A percentile compares a stretch with the other conserved stretches of the same genome.
These are phyloP conservation scores for Casaregolazyma lundiana DNA, from an alignment of 1,139 yeast genomes.

Conservation along the genomic window DNA sequence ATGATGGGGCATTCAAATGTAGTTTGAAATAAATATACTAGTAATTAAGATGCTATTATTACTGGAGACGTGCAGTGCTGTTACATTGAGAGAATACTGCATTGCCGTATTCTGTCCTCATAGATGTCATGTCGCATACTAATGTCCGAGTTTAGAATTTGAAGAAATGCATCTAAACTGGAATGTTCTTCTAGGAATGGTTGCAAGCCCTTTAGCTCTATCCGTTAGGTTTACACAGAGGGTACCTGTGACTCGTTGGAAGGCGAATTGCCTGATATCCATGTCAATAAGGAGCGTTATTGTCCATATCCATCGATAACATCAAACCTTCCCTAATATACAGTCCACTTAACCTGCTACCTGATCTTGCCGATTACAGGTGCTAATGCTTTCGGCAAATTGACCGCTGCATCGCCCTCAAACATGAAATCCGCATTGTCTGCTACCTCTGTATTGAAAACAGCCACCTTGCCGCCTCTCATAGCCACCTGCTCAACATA, in stretches of 20 bases:
- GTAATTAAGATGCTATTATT: neutral
- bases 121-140: too few relatives aligned
- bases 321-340: too few relatives aligned
- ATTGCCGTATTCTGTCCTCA: too few relatives aligned
- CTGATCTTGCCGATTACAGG: slow-evolving; percentile 36
- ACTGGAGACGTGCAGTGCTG: neutral
- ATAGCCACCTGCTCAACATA: slow-evolving; percentile 71
- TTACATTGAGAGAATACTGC: neutral
- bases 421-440: slow-evolving; percentile 58
- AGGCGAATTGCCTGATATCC: too few relatives aligned
- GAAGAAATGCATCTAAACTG: too few relatives aligned
- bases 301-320: too few relatives aligned
- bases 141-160: too few relatives aligned
- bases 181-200: too few relatives aligned
- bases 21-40: slow-evolving; percentile 6
- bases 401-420: slow-evolving; percentile 72
- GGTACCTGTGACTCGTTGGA: too few relatives aligned
- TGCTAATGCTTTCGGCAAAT: slow-evolving; percentile 61
- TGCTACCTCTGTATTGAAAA: slow-evolving; percentile 61
- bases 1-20: slow-evolving; percentile 3
- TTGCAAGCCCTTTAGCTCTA: too few relatives aligned
- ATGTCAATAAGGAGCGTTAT: too few relatives aligned
- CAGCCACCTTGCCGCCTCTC: slow-evolving; percentile 78
- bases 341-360: neutral
- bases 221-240: too few relatives aligned